Conservation (phyloP, 352 stramenopile genomes). For the Globisporangium heterothallicum region DNA sequence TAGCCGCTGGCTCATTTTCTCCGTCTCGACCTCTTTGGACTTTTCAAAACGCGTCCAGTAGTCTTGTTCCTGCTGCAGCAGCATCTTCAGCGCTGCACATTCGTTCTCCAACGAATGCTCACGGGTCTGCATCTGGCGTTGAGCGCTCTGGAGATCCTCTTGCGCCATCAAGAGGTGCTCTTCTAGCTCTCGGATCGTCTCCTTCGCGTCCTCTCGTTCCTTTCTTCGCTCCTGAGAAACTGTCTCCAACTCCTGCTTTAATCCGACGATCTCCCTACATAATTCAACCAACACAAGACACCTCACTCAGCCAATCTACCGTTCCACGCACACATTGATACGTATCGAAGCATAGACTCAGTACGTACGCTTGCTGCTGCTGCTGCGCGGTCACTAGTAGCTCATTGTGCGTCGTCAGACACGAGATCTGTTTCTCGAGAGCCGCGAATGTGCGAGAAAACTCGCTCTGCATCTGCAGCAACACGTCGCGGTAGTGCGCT, state of each 20-base stretch:
- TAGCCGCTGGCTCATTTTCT: conserved; percentile 26
- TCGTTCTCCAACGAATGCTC: conserved; percentile 28
- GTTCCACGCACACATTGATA: background rate
- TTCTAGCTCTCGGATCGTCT: conserved; percentile 16
- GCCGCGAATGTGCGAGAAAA: conserved; percentile 42
- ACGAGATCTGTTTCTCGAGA: conserved; percentile 49
- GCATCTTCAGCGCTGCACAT: conserved; percentile 27
- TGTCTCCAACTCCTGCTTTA: conserved; percentile 15
- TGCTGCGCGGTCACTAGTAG: conserved; percentile 20
- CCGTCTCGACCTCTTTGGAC: conserved; percentile 20
- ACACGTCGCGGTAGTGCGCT: conserved; percentile 41
- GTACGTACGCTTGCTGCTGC: conserved; percentile 15
- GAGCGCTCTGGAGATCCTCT: conserved; percentile 10
- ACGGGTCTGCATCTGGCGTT: conserved; percentile 10
- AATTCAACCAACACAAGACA: background rate
- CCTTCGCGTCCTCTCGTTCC: conserved; percentile 8
- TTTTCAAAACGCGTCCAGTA: conserved; percentile 32
- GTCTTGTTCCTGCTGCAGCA: conserved; percentile 45
- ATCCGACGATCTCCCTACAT: conserved; percentile 10
- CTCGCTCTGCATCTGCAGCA: conserved; percentile 60
- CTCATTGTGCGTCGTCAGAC: conserved; percentile 46
- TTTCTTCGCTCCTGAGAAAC: conserved; percentile 12
- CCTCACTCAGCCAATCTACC: background rate
- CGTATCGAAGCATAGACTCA: background rate
- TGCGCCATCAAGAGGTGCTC: conserved; percentile 18